Base-by-base conservation (phyloP, 257 asterid species). In the Penstemon davidsonii region DNA sequence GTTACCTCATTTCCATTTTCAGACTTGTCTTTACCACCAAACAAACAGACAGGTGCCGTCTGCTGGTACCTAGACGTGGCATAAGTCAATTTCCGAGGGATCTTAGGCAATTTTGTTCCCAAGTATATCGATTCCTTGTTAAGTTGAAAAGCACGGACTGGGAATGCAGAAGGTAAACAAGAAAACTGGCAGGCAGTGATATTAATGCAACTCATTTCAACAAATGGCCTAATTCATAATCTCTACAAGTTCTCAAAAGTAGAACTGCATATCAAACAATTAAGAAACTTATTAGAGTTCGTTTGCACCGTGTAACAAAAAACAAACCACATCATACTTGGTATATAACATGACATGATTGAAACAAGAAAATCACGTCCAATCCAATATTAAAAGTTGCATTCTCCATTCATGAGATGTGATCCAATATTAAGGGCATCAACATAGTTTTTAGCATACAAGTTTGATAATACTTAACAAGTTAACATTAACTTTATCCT, bases 11-110 rank as follows among this genome's bases (percentile, higher is more conserved):
- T 80, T 44, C 72, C 94, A 61, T 67, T 71, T 33, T 71, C 79
- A 7, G 84, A 69, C 73, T 83, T 83, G 60, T 91, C 89, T 70
- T 86, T 75, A 49, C 85, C 83, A 62, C 90, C 88, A 73, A 85
- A 83, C 76, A 78, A 74, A 77, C 90, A 86, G 44, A 82, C 85
- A 60, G 78, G 75, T 52, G 79, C 53, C 58, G 75, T 55, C 44
- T 53, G 72, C 54, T 68, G 81, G 72, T 55, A 64, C 56, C 71
- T 68, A 56, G 74, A 65, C 36, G 68, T 56, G 19, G 64, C 67
- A 63, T 76, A 53, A 62, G 74, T 75, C 53, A 39, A 59, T 46
- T 78, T 81, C 75, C 70, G 51, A 62, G 75, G 38, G 67, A 58
- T 55, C 43, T 59, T 75, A 50, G 79, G 78, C 62, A 76, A 41